Evolutionary conservation across 768 basidiomycete species (phyloP).

Genomic region (Leccinum disarticulatum): DNA sequence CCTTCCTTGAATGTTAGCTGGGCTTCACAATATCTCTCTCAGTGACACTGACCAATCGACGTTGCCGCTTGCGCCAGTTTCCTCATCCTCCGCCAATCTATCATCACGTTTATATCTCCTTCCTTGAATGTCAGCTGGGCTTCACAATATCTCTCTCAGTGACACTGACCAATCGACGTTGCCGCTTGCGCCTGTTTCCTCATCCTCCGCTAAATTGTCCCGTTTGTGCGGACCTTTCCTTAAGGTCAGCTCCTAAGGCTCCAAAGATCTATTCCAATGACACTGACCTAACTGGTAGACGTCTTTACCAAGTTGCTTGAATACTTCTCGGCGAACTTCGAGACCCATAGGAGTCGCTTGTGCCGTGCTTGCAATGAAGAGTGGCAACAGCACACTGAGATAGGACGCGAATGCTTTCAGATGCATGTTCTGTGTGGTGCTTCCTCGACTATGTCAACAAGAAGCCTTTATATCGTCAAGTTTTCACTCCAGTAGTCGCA

Average conservation of each 20-base stretch:
- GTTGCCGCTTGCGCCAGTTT: neutral
- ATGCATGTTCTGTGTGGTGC: neutral
- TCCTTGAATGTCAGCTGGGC: neutral
- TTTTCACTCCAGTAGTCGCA: no score
- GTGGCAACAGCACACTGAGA: neutral
- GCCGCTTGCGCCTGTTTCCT: neutral
- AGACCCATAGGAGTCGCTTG: neutral
- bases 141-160: neutral
- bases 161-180: neutral
- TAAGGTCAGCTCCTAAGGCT: neutral
- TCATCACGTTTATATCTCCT: neutral
- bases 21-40: neutral
- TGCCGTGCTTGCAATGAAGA: conserved; percentile 1
- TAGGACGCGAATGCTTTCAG: neutral
- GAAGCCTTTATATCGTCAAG: no score
- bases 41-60: neutral
- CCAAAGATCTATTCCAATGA: neutral
- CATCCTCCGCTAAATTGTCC: neutral
- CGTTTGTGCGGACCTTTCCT: neutral
- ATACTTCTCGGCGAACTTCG: neutral
- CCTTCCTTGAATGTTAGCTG: neutral
- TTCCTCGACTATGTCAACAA: no score
- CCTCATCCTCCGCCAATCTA: neutral
- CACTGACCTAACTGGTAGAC: neutral
- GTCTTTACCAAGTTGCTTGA: neutral